Evolutionary conservation across 371 early-diverging fungal genomes (phyloP).

Genomic region (Lichtheimia hyalospora): DNA sequence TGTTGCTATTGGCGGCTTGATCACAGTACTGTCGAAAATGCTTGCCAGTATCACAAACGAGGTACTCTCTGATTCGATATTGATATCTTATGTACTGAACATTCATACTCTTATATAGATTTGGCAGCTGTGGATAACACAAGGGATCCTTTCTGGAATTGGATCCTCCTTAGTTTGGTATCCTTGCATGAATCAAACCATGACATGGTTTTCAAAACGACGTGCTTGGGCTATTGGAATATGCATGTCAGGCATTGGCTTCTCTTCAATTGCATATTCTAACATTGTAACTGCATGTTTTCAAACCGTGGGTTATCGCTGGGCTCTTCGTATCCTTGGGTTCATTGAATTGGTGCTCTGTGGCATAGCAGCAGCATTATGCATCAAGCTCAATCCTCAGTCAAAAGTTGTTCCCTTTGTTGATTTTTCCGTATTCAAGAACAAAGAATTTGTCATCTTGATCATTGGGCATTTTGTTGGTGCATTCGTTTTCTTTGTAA

Average conservation of each 20-base stretch:
- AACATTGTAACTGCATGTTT: conserved; percentile 56
- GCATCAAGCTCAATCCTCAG: conserved; percentile 9
- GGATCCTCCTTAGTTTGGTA: conserved; percentile 11
- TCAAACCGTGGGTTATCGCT: conserved; percentile 49
- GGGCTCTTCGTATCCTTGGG: conserved; percentile 60
- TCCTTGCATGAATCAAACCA: conserved; percentile 12
- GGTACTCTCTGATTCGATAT: not conserved
- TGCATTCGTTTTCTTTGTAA: conserved; percentile 33
- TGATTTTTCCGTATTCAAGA: conserved; percentile 28
- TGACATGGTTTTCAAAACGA: conserved; percentile 14
- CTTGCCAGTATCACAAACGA: conserved; percentile 20
- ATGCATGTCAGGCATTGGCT: conserved; percentile 57
- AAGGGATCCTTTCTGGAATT: conserved; percentile 20
- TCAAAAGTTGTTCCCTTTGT: conserved; percentile 30
- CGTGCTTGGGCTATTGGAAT: conserved; percentile 18
- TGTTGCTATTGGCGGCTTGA: conserved; percentile 23
- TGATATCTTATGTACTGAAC: not conserved
- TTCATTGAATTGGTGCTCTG: conserved; percentile 42
- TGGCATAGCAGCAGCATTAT: conserved; percentile 5
- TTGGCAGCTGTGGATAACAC: conserved; percentile 26
- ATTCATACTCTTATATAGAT: conserved; percentile 6
- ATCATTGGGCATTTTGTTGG: conserved; percentile 29
- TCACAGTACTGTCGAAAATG: conserved; percentile 47
- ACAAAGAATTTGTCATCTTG: conserved; percentile 21
- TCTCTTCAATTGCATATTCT: conserved; percentile 64